Base-by-base conservation (phyloP, 768 basidiomycete genomes). In the Mycena kentingensis region DNA sequence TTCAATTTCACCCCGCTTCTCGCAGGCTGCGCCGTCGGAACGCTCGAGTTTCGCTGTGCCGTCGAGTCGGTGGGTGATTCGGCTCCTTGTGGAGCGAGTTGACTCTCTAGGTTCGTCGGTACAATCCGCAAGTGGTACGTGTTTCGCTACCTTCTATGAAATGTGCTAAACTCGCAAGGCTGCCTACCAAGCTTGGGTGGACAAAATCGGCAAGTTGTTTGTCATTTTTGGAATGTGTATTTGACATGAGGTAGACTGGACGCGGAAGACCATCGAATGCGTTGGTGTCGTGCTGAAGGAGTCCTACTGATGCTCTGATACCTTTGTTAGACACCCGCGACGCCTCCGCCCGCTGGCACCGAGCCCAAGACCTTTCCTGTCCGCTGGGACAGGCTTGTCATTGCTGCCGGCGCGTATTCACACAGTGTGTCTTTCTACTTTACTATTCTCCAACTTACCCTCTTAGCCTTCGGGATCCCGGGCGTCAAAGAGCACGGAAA, bases 361-460 rank as follows among this genome's bases (percentile, higher is more conserved):
- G 19, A 52, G 31, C 61, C 57, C 1, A 63, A 65, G 8, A 66
- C 72, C 7, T 92, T 89, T 65, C 73, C 77, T 8, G 43, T 93
- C 37, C 67, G 70, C 18, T 93, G 88, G 63, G 91, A 94, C 68
- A 90, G 88, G 65, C 77, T 94, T 12, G 82, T 94, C 49, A 83
- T 95, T 42, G 84, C 89, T 6, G 90, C 91, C 1, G 93, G 93
- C 2, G 87, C 88, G 39, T 93, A 93, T 69, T 83, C 81, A 2
- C 90, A 93, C 65, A 93, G 90, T 90, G 61, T 45, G 79, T 60
- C 3, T 3, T 24, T 46, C 4, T 41, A 21, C 21, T 39, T 27
- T 19, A 29, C 25, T 50, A 18, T 35, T 31, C 32, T 16, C 25
- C 41, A 27, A 16, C 11, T 28, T 26, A 25, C 46, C 11, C 32